Conservation (phyloP, 805 yeast species). For the Cyberlindnera euphorbiiphila region DNA sequence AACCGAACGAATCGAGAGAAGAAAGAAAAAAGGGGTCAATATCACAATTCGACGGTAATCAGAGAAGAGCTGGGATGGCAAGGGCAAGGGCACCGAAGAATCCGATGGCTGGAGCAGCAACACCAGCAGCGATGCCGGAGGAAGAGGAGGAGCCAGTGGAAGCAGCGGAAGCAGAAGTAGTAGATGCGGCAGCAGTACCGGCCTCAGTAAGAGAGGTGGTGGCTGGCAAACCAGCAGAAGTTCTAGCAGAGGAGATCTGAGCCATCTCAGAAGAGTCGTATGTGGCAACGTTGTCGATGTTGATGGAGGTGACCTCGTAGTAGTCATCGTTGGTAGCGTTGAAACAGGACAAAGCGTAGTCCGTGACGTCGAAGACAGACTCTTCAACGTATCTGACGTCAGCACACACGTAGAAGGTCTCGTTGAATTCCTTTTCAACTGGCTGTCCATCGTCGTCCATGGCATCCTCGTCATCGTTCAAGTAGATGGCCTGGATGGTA, state of each 20-base stretch:
- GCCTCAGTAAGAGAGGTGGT: constrained; percentile 16
- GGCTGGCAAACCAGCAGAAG: constrained; percentile 18
- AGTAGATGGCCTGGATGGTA: constrained; percentile 41
- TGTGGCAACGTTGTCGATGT: constrained; percentile 23
- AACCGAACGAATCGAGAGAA: too few species aligned
- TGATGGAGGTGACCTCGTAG: constrained; percentile 32
- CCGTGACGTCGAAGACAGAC: constrained; percentile 34
- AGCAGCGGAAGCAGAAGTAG: constrained; percentile 8
- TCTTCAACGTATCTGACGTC: constrained; percentile 42
- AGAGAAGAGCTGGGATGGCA: constrained; percentile 21
- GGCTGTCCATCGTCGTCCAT: constrained; percentile 28
- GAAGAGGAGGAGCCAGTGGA: constrained; percentile 1
- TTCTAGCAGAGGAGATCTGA: constrained; percentile 17
- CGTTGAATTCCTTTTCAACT: constrained; percentile 34
- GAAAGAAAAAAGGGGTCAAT: too few species aligned
- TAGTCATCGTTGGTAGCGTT: constrained; percentile 38
- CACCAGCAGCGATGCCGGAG: constrained; percentile 16
- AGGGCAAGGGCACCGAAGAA: constrained; percentile 23
- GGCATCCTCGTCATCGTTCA: constrained; percentile 30
- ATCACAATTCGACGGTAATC: too few species aligned
- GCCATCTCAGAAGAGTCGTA: constrained; percentile 20
- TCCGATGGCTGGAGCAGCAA: constrained; percentile 22
- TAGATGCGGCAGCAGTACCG: constrained; percentile 15
- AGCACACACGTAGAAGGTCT: constrained; percentile 44
- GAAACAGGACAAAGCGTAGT: constrained; percentile 36